phyloP scores from a whole-genome alignment of 495 filamentous ascomycete genomes.

The Pyronema domesticum region DNA sequence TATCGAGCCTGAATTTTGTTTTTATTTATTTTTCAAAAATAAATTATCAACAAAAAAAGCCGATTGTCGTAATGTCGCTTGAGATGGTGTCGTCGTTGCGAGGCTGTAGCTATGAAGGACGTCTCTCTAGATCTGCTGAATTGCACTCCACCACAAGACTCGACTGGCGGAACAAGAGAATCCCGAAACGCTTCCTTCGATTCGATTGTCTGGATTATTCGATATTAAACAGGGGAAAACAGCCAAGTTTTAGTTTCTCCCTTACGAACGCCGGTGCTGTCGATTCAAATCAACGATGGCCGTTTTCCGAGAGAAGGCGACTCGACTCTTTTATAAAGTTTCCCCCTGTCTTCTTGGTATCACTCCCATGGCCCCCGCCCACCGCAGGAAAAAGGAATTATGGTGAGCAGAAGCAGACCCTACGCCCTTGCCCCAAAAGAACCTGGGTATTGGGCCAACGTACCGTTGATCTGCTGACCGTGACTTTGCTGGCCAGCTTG shows the following conservation, averaged over 20 bases:
- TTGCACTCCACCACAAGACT: no score
- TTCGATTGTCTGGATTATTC: no score
- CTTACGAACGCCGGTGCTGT: neutral
- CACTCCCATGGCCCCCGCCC: neutral
- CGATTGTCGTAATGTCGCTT: no score
- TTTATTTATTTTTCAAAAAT: no score
- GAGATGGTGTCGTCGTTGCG: no score
- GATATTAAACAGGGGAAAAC: no score
- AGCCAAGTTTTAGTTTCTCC: neutral
- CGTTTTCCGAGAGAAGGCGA: neutral
- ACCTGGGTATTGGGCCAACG: neutral
- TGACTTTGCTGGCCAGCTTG: neutral
- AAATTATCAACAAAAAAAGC: no score
- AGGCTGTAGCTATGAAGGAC: no score
- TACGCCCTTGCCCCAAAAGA: neutral
- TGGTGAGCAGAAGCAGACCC: neutral
- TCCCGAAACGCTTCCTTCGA: no score
- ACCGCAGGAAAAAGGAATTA: neutral
- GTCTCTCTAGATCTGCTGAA: no score
- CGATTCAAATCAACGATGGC: conserved; percentile 2
- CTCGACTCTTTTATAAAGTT: conserved; percentile 16
- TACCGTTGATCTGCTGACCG: neutral
- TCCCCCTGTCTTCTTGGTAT: neutral
- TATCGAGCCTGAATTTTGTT: no score
- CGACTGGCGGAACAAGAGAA: no score